These are phyloP conservation scores for Claviceps paspali DNA, from an alignment of 2,329 filamentous ascomycete genomes.

Conservation along the genomic window DNA sequence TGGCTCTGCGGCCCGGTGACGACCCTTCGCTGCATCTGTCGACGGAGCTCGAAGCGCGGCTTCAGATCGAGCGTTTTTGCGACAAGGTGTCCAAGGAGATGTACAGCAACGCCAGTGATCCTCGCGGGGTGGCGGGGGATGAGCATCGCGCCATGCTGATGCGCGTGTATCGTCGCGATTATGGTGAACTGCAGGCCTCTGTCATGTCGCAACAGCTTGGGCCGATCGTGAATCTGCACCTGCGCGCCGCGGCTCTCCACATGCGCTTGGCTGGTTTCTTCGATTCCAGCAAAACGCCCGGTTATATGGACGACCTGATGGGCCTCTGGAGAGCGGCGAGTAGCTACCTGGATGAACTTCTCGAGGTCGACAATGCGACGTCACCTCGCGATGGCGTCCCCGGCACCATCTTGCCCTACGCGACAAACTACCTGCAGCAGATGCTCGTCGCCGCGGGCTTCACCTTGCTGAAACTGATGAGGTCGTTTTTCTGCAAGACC, in stretches of 20 bases:
- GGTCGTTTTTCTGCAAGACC: constrained; percentile 59
- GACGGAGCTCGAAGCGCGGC: constrained; percentile 48
- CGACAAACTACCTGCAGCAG: constrained; percentile 66
- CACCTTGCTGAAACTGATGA: constrained; percentile 62
- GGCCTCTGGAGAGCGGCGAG: constrained; percentile 59
- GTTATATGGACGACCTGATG: constrained; percentile 61
- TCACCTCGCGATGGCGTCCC: constrained; percentile 29
- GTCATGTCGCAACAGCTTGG: constrained; percentile 43
- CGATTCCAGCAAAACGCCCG: constrained; percentile 55
- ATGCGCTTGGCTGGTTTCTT: constrained; percentile 70
- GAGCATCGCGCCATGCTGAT: constrained; percentile 52
- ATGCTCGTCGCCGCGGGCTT: constrained; percentile 75
- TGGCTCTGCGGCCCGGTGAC: constrained; percentile 44
- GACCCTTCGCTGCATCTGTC: constrained; percentile 43
- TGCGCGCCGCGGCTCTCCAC: constrained; percentile 59
- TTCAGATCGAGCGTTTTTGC: constrained; percentile 59
- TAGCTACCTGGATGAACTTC: constrained; percentile 51
- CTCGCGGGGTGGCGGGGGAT: constrained; percentile 51
- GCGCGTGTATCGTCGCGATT: constrained; percentile 51
- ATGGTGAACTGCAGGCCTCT: constrained; percentile 45
- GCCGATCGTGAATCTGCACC: constrained; percentile 46
- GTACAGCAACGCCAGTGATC: constrained; percentile 63
- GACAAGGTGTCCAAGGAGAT: constrained; percentile 67
- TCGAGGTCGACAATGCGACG: constrained; percentile 35
- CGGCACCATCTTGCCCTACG: constrained; percentile 46